Base-by-base conservation (phyloP, 108 stramenopile genomes). In the Cylindrotheca fusiformis region DNA sequence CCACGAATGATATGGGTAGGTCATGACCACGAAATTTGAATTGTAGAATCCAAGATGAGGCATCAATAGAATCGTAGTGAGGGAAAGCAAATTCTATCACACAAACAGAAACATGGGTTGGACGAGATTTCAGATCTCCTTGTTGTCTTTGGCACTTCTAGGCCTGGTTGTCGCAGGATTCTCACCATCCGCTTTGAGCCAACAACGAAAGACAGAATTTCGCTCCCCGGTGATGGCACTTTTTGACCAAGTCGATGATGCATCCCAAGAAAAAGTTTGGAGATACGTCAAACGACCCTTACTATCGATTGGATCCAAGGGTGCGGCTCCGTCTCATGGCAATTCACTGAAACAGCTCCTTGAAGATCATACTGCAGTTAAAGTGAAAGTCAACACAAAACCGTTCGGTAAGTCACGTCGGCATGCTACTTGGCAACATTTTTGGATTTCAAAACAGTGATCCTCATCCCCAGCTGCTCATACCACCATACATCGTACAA, bases 331-430 rank as follows among this genome's bases (percentile, higher is more conserved):
- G 19, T 53, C 77, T 0, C 85, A 87, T 62, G 85, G 80, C 52
- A 87, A 87, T 55, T 71, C 68, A 17, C 59, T 87, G 45, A 68
- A 77, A 45, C 68, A 87, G 60, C 67, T 87, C 14, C 49, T 87
- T 65, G 64, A 79, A 30, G 78, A 64, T 28, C 85, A 87, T 58
- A 79, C 77, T 12, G 71, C 69, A 20, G 85, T 87, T 44, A 76
- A 77, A 48, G 82, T 87, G 24, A 87, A 87, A 60, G 75, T 87
- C 18, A 82, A 81, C 55, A 73, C 75, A 2, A 48, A 47, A 24
- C 33, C 57, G 20, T 77, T 74, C 56, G 67, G 63, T 57, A 63
- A 66, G 67, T 59, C n/a, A 8, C 1, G 29, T 1, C 19, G 33
- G 41, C 20, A 52, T 8, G 26, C 20, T 20, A 19, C 21, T 6